Evolutionary conservation across 768 basidiomycete species (phyloP), one percentile per base, ranked within the genome.

Genomic region (Pulveroboletus sp.): DNA sequence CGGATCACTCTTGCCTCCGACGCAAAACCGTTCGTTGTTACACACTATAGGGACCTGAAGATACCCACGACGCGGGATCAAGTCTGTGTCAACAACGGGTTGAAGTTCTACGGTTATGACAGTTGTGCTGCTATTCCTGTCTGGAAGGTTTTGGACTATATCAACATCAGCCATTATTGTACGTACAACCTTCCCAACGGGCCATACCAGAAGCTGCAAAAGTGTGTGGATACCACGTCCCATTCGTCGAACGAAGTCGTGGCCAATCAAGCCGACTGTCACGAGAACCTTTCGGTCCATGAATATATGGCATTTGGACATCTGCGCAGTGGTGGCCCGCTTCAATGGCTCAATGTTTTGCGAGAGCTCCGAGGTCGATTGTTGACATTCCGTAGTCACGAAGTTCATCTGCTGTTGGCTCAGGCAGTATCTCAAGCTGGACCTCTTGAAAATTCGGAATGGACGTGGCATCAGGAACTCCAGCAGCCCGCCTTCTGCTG

Each of bases 281-380:
- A 73, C 3, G 43, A 46, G 19, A 63, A 70, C 12, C 61, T 80
- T 20, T 66, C 51, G 13, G 50, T 76, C 4, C 76, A 79, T 20
- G 77, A 80, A 44, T 73, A 64, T 22, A 62, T 71, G 11, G 66
- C 72, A 0, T 81, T 77, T 44, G 72, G 69, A 13, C 61, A 66
- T 40, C 53, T 80, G 34, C 74, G 79, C 6, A 65, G 71, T 30
- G 78, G 79, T 1, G 50, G 63, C 0, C 58, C 48, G 7, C 55
- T 81, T 0, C 79, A 80, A 38, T 79, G 77, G 79, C 56, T 71
- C 31, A 80, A 79, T 51, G 73, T 80, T 30, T 51, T 68, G 12
- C 69, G 73, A 30, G 76, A 75, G 50, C 57, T 81, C n/a, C 64
- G 66, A 2, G 63, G 67, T 6, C 62, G 67, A 19, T 54, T 56